Conservation (phyloP, 139 green algal genomes). For the Trebouxia sp. region DNA sequence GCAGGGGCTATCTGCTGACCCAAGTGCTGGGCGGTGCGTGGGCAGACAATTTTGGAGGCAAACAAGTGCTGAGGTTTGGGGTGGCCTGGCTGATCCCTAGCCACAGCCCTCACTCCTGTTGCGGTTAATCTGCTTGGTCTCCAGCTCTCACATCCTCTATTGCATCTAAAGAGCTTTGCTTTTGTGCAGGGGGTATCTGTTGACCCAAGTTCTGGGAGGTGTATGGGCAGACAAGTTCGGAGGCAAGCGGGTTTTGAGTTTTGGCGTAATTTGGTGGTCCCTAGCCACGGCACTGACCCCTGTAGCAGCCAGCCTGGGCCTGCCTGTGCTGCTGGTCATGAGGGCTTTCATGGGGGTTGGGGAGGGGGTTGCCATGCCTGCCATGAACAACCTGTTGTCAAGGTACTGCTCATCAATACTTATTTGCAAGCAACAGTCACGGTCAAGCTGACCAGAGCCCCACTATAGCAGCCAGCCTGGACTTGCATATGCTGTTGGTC, state of each 20-base stretch:
- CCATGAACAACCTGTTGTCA: constrained; percentile 98
- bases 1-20: constrained; percentile 66
- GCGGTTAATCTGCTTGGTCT: constrained; percentile 60
- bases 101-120: constrained; percentile 89
- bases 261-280: constrained; percentile 97
- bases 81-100: constrained; percentile 94
- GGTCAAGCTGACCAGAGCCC: no score
- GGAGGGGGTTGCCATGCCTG: constrained; percentile 97
- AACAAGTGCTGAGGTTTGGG: constrained; percentile 90
- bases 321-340: constrained; percentile 79
- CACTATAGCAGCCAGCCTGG: no score
- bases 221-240: constrained; percentile 92
- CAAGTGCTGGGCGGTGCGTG: constrained; percentile 92
- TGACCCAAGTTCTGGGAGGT: constrained; percentile 88
- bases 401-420: constrained; percentile 48
- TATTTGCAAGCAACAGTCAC: constrained; percentile 1
- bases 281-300: constrained; percentile 91
- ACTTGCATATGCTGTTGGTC: no score
- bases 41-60: constrained; percentile 92
- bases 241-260: constrained; percentile 91
- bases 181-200: constrained; percentile 52
- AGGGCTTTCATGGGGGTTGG: constrained; percentile 94
- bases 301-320: constrained; percentile 77
- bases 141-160: no score
- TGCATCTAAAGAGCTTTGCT: not conserved